Evolutionary conservation across 2,329 filamentous ascomycete species (phyloP).

Genomic region (Fusarium chaquense): DNA sequence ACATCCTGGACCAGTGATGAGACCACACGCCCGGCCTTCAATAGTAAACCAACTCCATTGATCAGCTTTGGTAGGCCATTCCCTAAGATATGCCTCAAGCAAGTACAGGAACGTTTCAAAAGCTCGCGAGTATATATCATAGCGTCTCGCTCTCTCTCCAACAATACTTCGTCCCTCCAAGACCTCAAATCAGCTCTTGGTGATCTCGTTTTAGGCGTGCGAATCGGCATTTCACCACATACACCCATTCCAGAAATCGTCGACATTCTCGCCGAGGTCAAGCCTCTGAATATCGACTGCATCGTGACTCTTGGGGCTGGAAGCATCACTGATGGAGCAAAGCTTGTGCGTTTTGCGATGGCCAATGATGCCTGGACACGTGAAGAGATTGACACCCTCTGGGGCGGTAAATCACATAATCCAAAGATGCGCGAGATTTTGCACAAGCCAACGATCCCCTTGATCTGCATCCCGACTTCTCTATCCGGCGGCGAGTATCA

Average conservation of each 20-base stretch:
- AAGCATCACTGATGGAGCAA: slow-evolving; percentile 16
- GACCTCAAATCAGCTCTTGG: background rate
- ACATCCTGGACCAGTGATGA: slow-evolving; percentile 3
- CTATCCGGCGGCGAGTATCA: slow-evolving; percentile 21
- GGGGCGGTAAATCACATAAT: slow-evolving; percentile 15
- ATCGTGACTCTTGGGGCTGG: slow-evolving; percentile 23
- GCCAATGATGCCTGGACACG: slow-evolving; percentile 6
- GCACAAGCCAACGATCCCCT: background rate
- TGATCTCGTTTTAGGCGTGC: background rate
- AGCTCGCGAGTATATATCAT: slow-evolving; percentile 3
- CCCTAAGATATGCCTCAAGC: slow-evolving; percentile 1
- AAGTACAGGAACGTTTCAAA: background rate
- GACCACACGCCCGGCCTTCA: slow-evolving; percentile 1
- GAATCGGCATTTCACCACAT: slow-evolving; percentile 20
- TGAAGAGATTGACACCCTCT: slow-evolving; percentile 7
- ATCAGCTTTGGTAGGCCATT: slow-evolving; percentile 10
- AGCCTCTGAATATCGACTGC: slow-evolving; percentile 14
- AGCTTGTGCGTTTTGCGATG: slow-evolving; percentile 11
- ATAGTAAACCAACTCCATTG: background rate
- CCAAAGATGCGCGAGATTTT: background rate
- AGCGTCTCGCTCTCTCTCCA: slow-evolving; percentile 4
- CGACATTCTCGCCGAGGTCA: slow-evolving; percentile 7
- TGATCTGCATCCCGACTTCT: slow-evolving; percentile 22
- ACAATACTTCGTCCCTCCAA: background rate
- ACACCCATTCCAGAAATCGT: slow-evolving; percentile 18